These are phyloP conservation scores for Physcia stellaris DNA, from an alignment of 495 filamentous ascomycete genomes.

Conservation along the genomic window DNA sequence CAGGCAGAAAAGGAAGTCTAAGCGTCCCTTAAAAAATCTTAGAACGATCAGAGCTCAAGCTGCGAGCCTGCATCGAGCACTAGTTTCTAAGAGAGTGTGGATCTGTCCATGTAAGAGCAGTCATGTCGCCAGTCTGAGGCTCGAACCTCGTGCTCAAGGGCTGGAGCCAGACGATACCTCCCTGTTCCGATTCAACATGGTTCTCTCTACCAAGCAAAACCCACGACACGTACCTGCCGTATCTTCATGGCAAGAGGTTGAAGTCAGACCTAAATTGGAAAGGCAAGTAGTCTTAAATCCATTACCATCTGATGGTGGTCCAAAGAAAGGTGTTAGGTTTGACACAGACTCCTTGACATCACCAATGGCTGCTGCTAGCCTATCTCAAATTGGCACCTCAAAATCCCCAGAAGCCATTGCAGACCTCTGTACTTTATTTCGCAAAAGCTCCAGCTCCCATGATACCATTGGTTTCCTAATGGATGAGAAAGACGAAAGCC, in stretches of 20 bases:
- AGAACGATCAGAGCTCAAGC: conserved; percentile 10
- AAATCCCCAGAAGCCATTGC: neutral
- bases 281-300: conserved; percentile 3
- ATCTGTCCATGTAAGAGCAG: conserved; percentile 14
- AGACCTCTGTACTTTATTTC: conserved; percentile 5
- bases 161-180: neutral
- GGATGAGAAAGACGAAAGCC: neutral
- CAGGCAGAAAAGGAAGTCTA: conserved; percentile 3
- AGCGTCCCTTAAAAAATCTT: neutral
- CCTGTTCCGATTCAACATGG: neutral
- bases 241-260: conserved; percentile 4
- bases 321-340: no score
- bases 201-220: no score
- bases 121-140: conserved; percentile 14
- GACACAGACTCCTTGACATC: no score
- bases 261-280: conserved; percentile 5
- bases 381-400: no score
- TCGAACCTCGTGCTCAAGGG: conserved; percentile 10
- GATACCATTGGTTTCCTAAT: conserved; percentile 2
- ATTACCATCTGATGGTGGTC: neutral
- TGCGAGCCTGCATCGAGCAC: conserved; percentile 8
- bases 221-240: neutral
- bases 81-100: conserved; percentile 14
- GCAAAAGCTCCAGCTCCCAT: neutral
- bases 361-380: no score